phyloP scores from a whole-genome alignment of 768 basidiomycete genomes.

The Lyophyllum decastes region DNA sequence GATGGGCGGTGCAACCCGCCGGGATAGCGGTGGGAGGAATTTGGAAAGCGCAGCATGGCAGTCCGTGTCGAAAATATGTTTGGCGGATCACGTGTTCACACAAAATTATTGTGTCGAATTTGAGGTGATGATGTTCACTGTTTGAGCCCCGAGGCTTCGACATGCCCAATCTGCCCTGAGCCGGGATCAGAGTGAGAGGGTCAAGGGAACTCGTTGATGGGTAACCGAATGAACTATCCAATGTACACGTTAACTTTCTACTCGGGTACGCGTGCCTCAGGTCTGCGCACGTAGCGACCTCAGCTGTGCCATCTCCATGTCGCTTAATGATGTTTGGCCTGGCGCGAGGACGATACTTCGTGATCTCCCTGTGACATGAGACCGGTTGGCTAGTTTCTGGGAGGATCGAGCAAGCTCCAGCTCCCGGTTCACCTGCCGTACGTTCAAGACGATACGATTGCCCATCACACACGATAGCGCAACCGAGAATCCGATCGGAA shows the following conservation, averaged over 20 bases:
- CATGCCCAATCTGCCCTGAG: no score
- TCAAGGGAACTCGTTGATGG: no score
- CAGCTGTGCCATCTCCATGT: slow-evolving; percentile 35
- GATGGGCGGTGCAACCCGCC: neutral
- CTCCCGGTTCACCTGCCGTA: slow-evolving; percentile 42
- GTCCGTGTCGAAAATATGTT: neutral
- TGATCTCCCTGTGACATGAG: neutral
- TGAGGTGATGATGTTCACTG: no score
- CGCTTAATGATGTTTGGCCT: slow-evolving; percentile 20
- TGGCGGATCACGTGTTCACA: slow-evolving; percentile 2
- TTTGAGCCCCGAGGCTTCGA: no score
- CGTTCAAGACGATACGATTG: slow-evolving; percentile 58
- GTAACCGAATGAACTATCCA: neutral
- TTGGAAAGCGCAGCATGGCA: neutral
- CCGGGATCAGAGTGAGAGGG: no score
- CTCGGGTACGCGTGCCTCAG: neutral
- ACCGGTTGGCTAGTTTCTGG: neutral
- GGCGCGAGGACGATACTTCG: slow-evolving; percentile 3
- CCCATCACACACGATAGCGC: slow-evolving; percentile 59
- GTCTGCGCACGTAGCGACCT: slow-evolving; percentile 26
- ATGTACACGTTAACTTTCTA: neutral
- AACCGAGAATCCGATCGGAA: slow-evolving; percentile 58
- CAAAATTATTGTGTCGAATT: neutral
- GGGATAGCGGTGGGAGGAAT: neutral
- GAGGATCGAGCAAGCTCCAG: slow-evolving; percentile 8